Evolutionary conservation across 495 filamentous ascomycete species (phyloP), one percentile per base, ranked within the genome.

Genomic region (Cercophora sp.): DNA sequence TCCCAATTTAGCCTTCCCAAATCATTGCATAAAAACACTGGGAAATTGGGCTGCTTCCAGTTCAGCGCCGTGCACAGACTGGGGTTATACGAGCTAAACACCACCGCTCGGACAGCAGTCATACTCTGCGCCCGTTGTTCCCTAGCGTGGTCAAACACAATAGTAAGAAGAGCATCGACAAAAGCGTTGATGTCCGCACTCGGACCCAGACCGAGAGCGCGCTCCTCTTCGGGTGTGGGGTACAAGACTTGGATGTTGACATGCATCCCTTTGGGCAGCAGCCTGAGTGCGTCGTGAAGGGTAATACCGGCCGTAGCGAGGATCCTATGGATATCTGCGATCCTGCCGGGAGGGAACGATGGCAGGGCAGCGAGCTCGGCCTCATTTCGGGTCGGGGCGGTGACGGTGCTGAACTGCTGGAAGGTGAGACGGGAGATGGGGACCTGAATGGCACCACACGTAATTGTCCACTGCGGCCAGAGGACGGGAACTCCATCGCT

Each of bases 1-100:
- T 19, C 32, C 32, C 16, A 4, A 16, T 41, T 10, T 3, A 18
- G 71, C 65, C 79, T 65, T 60, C 89, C 90, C 42, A 97, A 80
- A 47, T 96, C 89, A 64, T 97, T 96, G 72, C 91, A 96, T 41
- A 96, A 79, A 51, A 98, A 86, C 1, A 97, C 89, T 0, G 93
- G 94, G 61, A 95, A 98, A 58, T 97, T 98, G 9, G 93, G 93
- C 66, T 98, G 93, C 69, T 98, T 98, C 94, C 94, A 98, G 66
- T 97, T 97, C 46, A 98, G 62, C 3, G 91, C 89, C 29, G 87
- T 91, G 67, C 93, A 98, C 24, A 97, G 81, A 58, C 85, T 86
- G 9, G 86, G 73, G 64, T 96, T 96, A 56, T 89, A 94, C 5
- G 87, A 91, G 52, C 88, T 91, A 66, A 97, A 96, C 19, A 97